Percentiles rank a stretch among this genome's conserved stretches.
phyloP scores from a whole-genome alignment of 352 stramenopile species.

The Pythium diclinum region DNA sequence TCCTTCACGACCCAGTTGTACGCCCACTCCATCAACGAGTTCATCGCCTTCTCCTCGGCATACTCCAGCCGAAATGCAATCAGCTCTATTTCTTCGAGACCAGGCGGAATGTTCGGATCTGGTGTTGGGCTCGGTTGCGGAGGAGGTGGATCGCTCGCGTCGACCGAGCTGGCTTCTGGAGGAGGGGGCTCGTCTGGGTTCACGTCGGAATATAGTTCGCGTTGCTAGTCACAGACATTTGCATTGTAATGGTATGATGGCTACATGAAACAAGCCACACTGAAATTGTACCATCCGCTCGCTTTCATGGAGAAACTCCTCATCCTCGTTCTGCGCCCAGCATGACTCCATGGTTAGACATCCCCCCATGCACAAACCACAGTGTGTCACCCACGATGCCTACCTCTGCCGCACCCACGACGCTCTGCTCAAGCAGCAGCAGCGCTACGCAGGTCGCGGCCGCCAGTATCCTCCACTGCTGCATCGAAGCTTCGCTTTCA shows the following conservation, averaged over 20 bases:
- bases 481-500: background rate
- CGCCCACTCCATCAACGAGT: constrained; percentile 59
- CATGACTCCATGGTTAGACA: background rate
- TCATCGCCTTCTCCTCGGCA: constrained; percentile 45
- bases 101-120: constrained; percentile 23
- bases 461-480: background rate
- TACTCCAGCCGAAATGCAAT: constrained; percentile 57
- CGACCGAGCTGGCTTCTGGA: background rate
- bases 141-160: background rate
- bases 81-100: constrained; percentile 45
- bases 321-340: background rate
- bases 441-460: background rate
- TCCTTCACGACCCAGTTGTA: constrained; percentile 45
- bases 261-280: no score
- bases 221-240: background rate
- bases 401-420: background rate
- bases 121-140: background rate
- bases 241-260: no score
- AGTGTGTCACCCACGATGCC: background rate
- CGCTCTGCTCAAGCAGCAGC: background rate
- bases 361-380: background rate
- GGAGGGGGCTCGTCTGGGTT: background rate
- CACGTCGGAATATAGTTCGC: background rate
- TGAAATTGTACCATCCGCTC: background rate
- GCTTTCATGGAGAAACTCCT: background rate